Base-by-base conservation (phyloP, 1,139 yeast species). In the Hansenula sp. region DNA sequence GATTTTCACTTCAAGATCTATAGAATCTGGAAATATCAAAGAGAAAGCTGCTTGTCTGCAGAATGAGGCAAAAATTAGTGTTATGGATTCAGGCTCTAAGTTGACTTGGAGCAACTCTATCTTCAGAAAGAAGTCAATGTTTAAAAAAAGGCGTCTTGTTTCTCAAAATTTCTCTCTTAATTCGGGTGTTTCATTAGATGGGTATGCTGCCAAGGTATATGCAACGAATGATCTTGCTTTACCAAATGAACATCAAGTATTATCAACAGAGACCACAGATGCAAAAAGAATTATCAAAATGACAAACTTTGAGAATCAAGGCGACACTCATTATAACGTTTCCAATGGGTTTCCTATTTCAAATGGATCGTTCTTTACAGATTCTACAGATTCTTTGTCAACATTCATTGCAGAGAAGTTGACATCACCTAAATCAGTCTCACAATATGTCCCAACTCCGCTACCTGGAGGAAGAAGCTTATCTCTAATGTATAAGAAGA, bases 381-480 rank as follows among this genome's bases (percentile, higher is more conserved):
- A 25, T 19, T 36, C 47, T 1, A 44, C 36, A 32, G 39, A 38
- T 17, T 29, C 48, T 10, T 8, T 43, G 9, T 27, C 18, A 6
- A 44, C 46, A 12, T 25, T 24, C 3, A 9, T 44, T 5, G 16
- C 32, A 9, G 43, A 37, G 2, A 40, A 38, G 15, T 18, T 43
- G 7, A 21, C 33, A 10, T 9, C 39, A 11, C 15, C 33, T 1
- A 42, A 17, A 28, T 33, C 50, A n/a, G 12, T 42, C 2, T 24
- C 39, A 8, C 45, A 42, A 2, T 46, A 47, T 40, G 27, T 48
- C 9, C 47, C 48, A 5, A 47, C 50, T 2, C 45, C 50, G 11
- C 6, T 44, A 5, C 50, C 48, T 3, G 27, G 38, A 17, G 38
- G 33, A 13, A 41, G 32, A 21, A 33, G 46, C 8, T 19, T 39